A percentile compares a stretch with the other conserved stretches of the same genome.
Conservation (phyloP, 2,329 filamentous ascomycete genomes). For the Hymenotorrendiella dingleyae region DNA sequence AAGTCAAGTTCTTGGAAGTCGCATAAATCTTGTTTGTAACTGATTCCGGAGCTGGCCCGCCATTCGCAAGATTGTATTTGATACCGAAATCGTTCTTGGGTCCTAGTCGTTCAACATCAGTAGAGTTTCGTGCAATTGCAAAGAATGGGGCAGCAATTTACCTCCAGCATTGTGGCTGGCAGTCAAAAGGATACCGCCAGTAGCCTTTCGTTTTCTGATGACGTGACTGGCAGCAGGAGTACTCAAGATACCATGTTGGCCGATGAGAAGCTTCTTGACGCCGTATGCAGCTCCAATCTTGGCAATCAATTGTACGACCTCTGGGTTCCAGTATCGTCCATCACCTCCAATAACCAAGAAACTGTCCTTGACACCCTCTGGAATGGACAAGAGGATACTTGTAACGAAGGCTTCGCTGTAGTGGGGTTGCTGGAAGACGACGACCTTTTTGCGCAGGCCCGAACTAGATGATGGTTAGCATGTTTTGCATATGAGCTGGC, state of each 20-base stretch:
- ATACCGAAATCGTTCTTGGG: conserved; percentile 96
- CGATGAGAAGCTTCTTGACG: conserved; percentile 97
- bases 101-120: conserved; percentile 44
- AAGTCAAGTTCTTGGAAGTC: conserved; percentile 79
- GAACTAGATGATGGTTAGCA: conserved; percentile 54
- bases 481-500: conserved; percentile 15
- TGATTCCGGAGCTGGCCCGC: conserved; percentile 88
- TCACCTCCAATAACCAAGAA: conserved; percentile 97
- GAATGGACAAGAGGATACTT: conserved; percentile 92
- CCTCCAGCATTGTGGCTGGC: conserved; percentile 98
- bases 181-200: conserved; percentile 92
- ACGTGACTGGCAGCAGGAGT: conserved; percentile 94
- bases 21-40: conserved; percentile 98
- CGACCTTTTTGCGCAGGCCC: conserved; percentile 97
- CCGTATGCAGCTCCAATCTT: conserved; percentile 96
- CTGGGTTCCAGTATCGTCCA: conserved; percentile 94
- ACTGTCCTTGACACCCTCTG: conserved; percentile 75
- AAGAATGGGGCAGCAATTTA: conserved; percentile 33
- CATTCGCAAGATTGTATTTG: conserved; percentile 98
- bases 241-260: conserved; percentile 92
- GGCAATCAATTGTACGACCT: conserved; percentile 92
- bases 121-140: neutral
- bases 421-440: conserved; percentile 89
- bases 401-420: conserved; percentile 96
- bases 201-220: conserved; percentile 90